Evolutionary conservation across 305 asterid genomes (phyloP), one percentile per base, ranked within the genome.

Genomic region (Lippia alba): DNA sequence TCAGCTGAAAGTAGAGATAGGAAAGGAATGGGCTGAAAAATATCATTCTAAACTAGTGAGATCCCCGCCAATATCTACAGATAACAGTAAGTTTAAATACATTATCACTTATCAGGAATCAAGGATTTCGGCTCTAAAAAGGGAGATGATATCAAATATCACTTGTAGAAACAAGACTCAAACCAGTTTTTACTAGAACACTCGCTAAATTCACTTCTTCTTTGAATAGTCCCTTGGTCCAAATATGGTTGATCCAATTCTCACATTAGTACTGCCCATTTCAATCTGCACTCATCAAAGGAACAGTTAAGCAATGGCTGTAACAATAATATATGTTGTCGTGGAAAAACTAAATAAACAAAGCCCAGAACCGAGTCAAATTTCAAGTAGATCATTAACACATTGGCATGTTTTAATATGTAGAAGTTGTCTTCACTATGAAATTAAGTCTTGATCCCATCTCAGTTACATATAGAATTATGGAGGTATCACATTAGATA

Each of bases 171-270:
- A 41, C 10, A 59, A 64, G 45, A 58, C 45, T 62, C 49, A 73
- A 32, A 24, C 30, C 65, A 74, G 55, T 50, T 17, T 45, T 20
- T 55, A 20, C 63, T 6, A 10, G 44, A 10, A 53, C 15, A 64
- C 41, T n/a, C 53, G 61, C 66, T 53, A 16, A 64, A 34, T 44
- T 78, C 79, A 86, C 39, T 73, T 80, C 74, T 81, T 85, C 82
- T 85, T 86, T 9, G 97, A 84, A 66, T 91, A 91, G 64, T 87
- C 87, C 65, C 98, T 79, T 4, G 96, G 94, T 60, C 98, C 98
- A 59, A 92, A 92, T 80, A 92, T 92, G 62, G 96, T 92, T 48
- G 96, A 85, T 79, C 98, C 98, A 16, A 92, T 79, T 79, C 97
- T 83, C 75, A 90, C 96, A 55, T 79, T 89, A 45, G 96, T 92